Evolutionary conservation across 805 yeast genomes (phyloP), one percentile per base, ranked within the genome.

Genomic region (Hanseniaspora thailandica): DNA sequence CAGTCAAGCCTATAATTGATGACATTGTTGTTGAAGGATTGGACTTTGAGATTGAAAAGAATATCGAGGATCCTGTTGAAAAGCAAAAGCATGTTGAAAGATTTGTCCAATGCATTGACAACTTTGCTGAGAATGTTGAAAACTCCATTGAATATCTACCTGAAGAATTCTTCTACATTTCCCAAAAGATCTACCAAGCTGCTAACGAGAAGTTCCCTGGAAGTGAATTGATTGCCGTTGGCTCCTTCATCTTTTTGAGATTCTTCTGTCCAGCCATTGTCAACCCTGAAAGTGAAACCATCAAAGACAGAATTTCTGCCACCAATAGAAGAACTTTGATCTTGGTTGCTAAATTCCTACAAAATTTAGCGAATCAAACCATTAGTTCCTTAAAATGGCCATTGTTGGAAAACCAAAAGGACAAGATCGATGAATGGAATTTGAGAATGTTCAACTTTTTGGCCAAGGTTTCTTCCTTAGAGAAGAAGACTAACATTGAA

Each of bases 221-320:
- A 38, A 83, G 82, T 38, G 75, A 82, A 44, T 71, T 76, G 36
- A 72, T 80, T 38, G 87, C 94, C 0, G 83, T 87, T 26, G 95
- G 96, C 0, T 88, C 95, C 0, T 90, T 85, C 63, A 71, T 90
- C 52, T 89, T 90, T 61, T 71, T 90, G 59, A 70, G 95, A 54
- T 79, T 83, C 57, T 74, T 84, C 56, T 84, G 94, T 63, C 97
- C 97, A 12, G 95, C 95, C 0, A 81, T 89, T 59, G 89, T 89
- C 13, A 80, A 87, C 33, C 97, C 97, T 0, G 95, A 86, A 55
- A 56, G 71, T 17, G 73, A 73, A 55, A 64, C 62, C 45, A 64
- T 71, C 38, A 48, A 48, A 12, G 35, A 40, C 19, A 48, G 39
- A 41, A 63, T 69, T 22, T 69, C 66, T 19, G 59, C 74, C 62